A percentile compares a stretch with the other conserved stretches of the same genome.
Evolutionary conservation across 495 filamentous ascomycete genomes (phyloP).

Genomic region (Penicillium fimorum): DNA sequence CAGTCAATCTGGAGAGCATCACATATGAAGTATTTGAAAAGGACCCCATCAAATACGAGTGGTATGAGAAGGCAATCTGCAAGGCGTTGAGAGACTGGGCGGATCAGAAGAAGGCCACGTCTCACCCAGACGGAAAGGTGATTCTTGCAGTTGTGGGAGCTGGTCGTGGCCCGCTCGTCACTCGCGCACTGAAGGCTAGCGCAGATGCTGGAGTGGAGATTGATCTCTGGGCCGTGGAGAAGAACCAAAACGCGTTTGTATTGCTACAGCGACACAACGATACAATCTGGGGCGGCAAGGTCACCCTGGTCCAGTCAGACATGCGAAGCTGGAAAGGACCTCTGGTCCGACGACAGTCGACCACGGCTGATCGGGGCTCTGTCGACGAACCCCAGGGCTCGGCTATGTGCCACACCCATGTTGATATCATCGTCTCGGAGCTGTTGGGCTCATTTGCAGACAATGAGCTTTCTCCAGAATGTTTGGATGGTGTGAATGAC

Average conservation of each 20-base stretch:
- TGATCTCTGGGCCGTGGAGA: slow-evolving; percentile 89
- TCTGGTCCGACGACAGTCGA: slow-evolving; percentile 22
- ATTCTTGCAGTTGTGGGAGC: slow-evolving; percentile 91
- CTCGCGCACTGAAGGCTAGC: slow-evolving; percentile 77
- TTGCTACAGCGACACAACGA: slow-evolving; percentile 84
- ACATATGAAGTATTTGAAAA: slow-evolving; percentile 99
- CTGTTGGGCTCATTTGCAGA: slow-evolving; percentile 90
- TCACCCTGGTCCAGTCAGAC: slow-evolving; percentile 88
- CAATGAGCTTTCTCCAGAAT: slow-evolving; percentile 89
- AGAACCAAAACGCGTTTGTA: slow-evolving; percentile 97
- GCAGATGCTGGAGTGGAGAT: slow-evolving; percentile 71
- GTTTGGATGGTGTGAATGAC: slow-evolving; percentile 84
- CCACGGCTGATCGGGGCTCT: slow-evolving; percentile 11
- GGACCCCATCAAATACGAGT: slow-evolving; percentile 95
- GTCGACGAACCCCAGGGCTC: slow-evolving; percentile 23
- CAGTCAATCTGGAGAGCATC: slow-evolving; percentile 93
- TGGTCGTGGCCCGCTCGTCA: slow-evolving; percentile 87
- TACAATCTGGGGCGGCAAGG: slow-evolving; percentile 66
- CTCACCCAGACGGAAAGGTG: slow-evolving; percentile 65
- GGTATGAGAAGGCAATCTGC: slow-evolving; percentile 83
- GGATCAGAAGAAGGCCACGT: slow-evolving; percentile 66
- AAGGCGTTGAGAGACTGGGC: slow-evolving; percentile 81
- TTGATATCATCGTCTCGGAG: slow-evolving; percentile 93
- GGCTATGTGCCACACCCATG: slow-evolving; percentile 50
- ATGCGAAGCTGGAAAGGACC: slow-evolving; percentile 94